Evolutionary conservation across 345 rosid species (phyloP), one percentile per base, ranked within the genome.

Genomic region (Pseudoturritis turrita): DNA sequence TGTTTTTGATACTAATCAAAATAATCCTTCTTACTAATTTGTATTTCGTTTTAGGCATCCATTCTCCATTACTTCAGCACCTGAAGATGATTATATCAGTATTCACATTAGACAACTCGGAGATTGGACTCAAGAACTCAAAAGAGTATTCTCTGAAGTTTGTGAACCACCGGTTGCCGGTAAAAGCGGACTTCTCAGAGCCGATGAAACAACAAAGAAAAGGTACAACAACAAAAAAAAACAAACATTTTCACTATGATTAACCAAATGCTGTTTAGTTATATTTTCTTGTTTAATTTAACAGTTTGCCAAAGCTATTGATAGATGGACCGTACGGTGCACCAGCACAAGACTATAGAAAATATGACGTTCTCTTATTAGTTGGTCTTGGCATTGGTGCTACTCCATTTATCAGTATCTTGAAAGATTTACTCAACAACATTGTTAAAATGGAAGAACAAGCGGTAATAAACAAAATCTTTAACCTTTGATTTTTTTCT

Each of bases 261-360:
- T 1, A 75, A 28, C 5, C 65, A 35, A 63, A n/a, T 44, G 4
- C 55, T 41, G 64, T 15, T 67, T 61, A 0, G 35, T 17, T 6
- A 37, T 3, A 33, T 8, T 33, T 33, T 61, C 35, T 53, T 63
- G 37, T 68, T 52, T 70, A 33, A 33, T 33, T 33, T 33, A 33
- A 33, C 86, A 95, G 99, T 73, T 77, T 91, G 85, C 99, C 99
- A 45, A 95, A 88, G 89, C 98, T 95, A 73, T 66, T 79, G 33
- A 95, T 95, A 63, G 99, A 95, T 68, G 99, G 98, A 18, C 98
- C 99, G 2, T 95, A 95, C 39, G 99, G 99, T 52, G 99, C 99
- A 51, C 96, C 99, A 0, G 99, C 99, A 54, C 96, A 95, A 83
- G 99, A 95, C 66, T 95, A 91, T 61, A 51, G 73, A 17, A 95